A percentile compares a stretch with the other conserved stretches of the same genome.
phyloP scores from a whole-genome alignment of 257 asterid genomes.

The Ligustrum vulgare region DNA sequence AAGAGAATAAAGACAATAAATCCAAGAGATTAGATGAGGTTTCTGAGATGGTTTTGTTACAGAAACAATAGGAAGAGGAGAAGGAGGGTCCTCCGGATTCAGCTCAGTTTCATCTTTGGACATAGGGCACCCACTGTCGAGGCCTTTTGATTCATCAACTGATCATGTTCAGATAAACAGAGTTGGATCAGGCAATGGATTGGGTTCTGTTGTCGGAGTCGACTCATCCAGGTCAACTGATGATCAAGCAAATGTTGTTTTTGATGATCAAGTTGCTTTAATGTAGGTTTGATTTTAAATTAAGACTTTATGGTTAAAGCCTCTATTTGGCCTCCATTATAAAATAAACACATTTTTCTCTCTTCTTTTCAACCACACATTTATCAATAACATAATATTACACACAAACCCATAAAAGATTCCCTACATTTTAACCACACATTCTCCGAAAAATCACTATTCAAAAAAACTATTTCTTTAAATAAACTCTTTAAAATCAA shows the following conservation, averaged over 20 bases:
- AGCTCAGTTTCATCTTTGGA: constrained; percentile 81
- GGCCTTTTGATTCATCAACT: constrained; percentile 44
- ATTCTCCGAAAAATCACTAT: too few species aligned
- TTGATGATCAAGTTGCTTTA: too few species aligned
- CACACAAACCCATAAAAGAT: too few species aligned
- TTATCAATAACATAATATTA: too few species aligned
- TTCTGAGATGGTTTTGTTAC: constrained; percentile 9
- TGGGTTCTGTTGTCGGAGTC: constrained; percentile 73
- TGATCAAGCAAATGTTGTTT: constrained; percentile 47
- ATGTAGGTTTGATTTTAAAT: too few species aligned
- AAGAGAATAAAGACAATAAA: not conserved
- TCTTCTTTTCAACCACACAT: too few species aligned
- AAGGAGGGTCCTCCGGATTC: constrained; percentile 55
- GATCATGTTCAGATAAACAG: constrained; percentile 47
- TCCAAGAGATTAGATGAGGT: constrained; percentile 65
- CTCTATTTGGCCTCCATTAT: too few species aligned
- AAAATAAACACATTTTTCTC: too few species aligned
- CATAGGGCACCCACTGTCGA: constrained; percentile 67
- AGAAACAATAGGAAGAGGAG: constrained; percentile 28
- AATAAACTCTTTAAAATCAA: too few species aligned
- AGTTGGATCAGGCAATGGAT: constrained; percentile 53
- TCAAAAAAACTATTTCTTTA: too few species aligned
- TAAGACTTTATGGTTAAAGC: too few species aligned
- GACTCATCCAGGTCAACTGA: constrained; percentile 83
- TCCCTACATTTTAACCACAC: too few species aligned